Conservation (phyloP, 495 filamentous ascomycete genomes). For the Talaromyces stipitatus region DNA sequence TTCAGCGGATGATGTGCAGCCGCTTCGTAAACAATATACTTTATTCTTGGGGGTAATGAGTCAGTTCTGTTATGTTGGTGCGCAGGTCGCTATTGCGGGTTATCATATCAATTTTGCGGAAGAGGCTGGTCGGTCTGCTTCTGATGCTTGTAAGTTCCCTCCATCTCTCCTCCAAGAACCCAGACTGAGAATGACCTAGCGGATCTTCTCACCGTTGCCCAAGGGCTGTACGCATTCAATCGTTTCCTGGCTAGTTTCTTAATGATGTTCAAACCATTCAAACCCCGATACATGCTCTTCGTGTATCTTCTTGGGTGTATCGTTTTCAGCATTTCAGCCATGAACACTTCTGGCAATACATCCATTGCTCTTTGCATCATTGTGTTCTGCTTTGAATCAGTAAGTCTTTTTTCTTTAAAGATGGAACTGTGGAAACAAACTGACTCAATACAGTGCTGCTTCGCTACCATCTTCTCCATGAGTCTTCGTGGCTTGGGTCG, state of each 20-base stretch:
- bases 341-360: slow-evolving; percentile 41
- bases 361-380: slow-evolving; percentile 54
- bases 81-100: no score
- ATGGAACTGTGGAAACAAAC: background rate
- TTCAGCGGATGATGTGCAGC: no score
- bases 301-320: slow-evolving; percentile 42
- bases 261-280: slow-evolving; percentile 35
- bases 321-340: slow-evolving; percentile 51
- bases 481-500: slow-evolving; percentile 61
- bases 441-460: slow-evolving; percentile 37
- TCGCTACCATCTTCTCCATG: slow-evolving; percentile 63
- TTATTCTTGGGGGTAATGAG: no score
- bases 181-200: slow-evolving; percentile 12
- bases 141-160: background rate
- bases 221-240: slow-evolving; percentile 58
- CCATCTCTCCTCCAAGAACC: background rate
- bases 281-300: slow-evolving; percentile 45
- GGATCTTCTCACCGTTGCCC: slow-evolving; percentile 56
- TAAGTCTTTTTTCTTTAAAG: slow-evolving; percentile 1
- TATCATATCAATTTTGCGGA: slow-evolving; percentile 46
- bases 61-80: no score
- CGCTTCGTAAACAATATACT: no score
- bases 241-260: slow-evolving; percentile 51
- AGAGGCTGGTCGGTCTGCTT: slow-evolving; percentile 16
- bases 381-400: slow-evolving; percentile 61